phyloP scores from a whole-genome alignment of 192 early-diverging fungal species.

The Podila verticillata region DNA sequence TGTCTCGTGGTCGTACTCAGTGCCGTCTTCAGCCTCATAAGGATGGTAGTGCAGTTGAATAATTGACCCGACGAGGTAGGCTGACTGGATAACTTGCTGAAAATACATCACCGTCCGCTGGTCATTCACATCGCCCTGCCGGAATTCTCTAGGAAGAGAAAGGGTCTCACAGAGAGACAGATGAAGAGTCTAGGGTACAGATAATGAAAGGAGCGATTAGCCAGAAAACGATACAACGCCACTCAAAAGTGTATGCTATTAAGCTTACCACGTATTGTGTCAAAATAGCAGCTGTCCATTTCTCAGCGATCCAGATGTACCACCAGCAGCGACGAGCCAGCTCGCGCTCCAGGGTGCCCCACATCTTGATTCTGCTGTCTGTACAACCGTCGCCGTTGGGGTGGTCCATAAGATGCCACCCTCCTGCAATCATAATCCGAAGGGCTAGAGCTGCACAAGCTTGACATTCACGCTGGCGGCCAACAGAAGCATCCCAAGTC shows the following conservation, averaged over 20 bases:
- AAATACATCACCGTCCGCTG: constrained; percentile 22
- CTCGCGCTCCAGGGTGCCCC: constrained; percentile 50
- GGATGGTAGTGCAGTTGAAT: constrained; percentile 50
- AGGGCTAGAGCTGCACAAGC: constrained; percentile 46
- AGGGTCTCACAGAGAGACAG: constrained; percentile 46
- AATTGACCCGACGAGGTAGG: constrained; percentile 35
- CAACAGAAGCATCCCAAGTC: constrained; percentile 47
- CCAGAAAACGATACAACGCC: neutral
- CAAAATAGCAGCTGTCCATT: constrained; percentile 43
- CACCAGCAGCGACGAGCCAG: constrained; percentile 53
- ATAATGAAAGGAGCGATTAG: neutral
- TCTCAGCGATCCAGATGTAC: constrained; percentile 44
- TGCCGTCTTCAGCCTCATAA: constrained; percentile 47
- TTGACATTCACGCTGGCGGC: constrained; percentile 45
- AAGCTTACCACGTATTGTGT: constrained; percentile 47
- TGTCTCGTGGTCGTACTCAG: constrained; percentile 39
- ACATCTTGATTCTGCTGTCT: constrained; percentile 50
- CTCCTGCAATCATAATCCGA: constrained; percentile 51
- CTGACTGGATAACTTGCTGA: constrained; percentile 36
- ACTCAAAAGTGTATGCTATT: neutral
- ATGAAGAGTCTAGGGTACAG: constrained; percentile 28
- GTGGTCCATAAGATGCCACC: constrained; percentile 51
- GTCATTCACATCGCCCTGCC: constrained; percentile 30
- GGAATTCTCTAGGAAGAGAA: constrained; percentile 38
- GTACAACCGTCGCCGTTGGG: constrained; percentile 48